Evolutionary conservation across 2,329 filamentous ascomycete species (phyloP), one percentile per base, ranked within the genome.

Genomic region (Aspergillus ochraceus): DNA sequence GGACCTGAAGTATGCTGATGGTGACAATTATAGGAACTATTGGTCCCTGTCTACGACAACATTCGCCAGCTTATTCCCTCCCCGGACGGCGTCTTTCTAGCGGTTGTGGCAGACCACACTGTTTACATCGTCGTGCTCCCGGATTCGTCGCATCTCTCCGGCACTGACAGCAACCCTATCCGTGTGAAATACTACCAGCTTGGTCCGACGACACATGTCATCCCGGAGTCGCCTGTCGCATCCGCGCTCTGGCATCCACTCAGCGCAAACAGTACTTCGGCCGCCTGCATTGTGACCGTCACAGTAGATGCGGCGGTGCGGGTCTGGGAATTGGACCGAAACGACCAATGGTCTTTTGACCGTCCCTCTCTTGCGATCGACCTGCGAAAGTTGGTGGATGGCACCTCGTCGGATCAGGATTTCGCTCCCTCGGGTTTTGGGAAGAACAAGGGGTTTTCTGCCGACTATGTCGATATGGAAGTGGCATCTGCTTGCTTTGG

Each of bases 161-260:
- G 86, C 60, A 81, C 84, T 50, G 91, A 94, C 69, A 81, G 78
- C 51, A 82, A 84, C 10, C 86, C 88, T 5, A 82, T 97, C 69
- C 91, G 90, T 70, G 83, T 93, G 30, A 96, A 91, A 75, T 91
- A 91, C 55, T 96, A 91, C 78, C 94, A 94, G 20, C 83, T 98
- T n/a, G 94, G 94, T 1, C 92, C 93, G 30, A 96, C 92, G 2
- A 92, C 90, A 3, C 94, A 98, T 76, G 92, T 97, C 52, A 89
- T 93, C 53, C 91, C 94, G 51, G 89, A 92, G 65, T 86, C 92
- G 8, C 86, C 91, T 1, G 83, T 99, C 58, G 88, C 88, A 22
- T 91, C 92, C 1, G 90, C 89, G 4, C 70, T 97, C 59, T 99
- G 95, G 94, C 95, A 99, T 77, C 95, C 95, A 1, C 81, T 98